Percentiles rank a stretch among this genome's conserved stretches.
Evolutionary conservation across 208 protist genomes (phyloP).

Genomic region (Leishmania major): DNA sequence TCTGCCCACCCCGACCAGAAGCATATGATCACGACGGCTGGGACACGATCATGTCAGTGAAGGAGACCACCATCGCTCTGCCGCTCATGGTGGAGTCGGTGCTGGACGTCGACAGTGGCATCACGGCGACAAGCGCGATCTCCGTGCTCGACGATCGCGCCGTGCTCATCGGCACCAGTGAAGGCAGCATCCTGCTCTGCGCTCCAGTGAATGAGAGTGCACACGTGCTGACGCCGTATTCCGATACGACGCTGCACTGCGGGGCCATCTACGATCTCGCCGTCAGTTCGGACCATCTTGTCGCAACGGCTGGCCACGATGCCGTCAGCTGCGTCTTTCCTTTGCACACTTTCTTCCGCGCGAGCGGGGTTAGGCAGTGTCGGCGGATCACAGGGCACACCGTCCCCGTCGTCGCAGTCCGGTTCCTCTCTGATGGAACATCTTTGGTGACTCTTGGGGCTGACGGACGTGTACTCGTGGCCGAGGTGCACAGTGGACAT

Average conservation of each 20-base stretch:
- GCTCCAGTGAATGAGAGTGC: background rate
- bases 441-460: slow-evolving; percentile 27
- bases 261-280: slow-evolving; percentile 63
- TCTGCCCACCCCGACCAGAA: background rate
- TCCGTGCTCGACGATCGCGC: slow-evolving; percentile 11
- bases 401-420: slow-evolving; percentile 42
- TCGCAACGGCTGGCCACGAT: slow-evolving; percentile 77
- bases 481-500: slow-evolving; percentile 29
- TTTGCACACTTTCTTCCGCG: slow-evolving; percentile 28
- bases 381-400: slow-evolving; percentile 55
- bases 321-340: slow-evolving; percentile 55
- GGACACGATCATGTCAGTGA: slow-evolving; percentile 2
- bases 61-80: background rate
- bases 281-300: slow-evolving; percentile 43
- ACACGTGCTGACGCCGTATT: slow-evolving; percentile 16
- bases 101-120: slow-evolving; percentile 13
- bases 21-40: too few relatives aligned
- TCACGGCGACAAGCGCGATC: slow-evolving; percentile 18
- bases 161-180: slow-evolving; percentile 24
- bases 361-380: slow-evolving; percentile 5
- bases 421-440: slow-evolving; percentile 29
- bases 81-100: slow-evolving; percentile 9
- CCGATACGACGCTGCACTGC: slow-evolving; percentile 51
- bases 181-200: slow-evolving; percentile 26
- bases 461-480: slow-evolving; percentile 41